Conservation (phyloP, 257 asterid species). For the Paraleonurus japonicus region DNA sequence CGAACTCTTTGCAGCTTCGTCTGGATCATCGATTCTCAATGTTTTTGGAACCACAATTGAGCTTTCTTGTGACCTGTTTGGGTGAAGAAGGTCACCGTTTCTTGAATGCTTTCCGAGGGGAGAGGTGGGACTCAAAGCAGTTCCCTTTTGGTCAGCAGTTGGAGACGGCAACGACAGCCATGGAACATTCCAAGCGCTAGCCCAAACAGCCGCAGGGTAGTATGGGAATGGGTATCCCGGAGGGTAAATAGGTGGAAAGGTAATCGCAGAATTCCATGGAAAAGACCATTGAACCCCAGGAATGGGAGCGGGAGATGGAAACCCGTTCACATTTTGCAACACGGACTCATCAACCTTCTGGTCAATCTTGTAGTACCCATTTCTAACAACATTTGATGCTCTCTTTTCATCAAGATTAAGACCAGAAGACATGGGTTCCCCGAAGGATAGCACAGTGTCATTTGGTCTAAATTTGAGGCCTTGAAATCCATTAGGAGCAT, state of each 20-base stretch:
- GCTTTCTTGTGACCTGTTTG: slow-evolving; percentile 33
- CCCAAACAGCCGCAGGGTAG: slow-evolving; percentile 67
- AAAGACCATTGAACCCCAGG: slow-evolving; percentile 63
- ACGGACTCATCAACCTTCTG: background rate
- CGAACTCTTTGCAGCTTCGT: slow-evolving; percentile 90
- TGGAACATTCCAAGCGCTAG: slow-evolving; percentile 65
- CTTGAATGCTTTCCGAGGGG: slow-evolving; percentile 76
- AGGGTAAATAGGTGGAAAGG: slow-evolving; percentile 57
- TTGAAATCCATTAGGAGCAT: slow-evolving; percentile 44
- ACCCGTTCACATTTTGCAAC: slow-evolving; percentile 37
- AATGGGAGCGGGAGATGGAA: slow-evolving; percentile 58
- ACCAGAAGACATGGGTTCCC: slow-evolving; percentile 60
- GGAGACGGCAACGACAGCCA: slow-evolving; percentile 50
- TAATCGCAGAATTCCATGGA: slow-evolving; percentile 47
- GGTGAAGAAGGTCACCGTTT: slow-evolving; percentile 46
- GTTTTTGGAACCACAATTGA: slow-evolving; percentile 71
- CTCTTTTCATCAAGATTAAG: slow-evolving; percentile 48
- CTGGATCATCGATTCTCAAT: slow-evolving; percentile 81
- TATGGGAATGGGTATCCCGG: slow-evolving; percentile 58
- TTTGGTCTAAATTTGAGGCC: slow-evolving; percentile 43
- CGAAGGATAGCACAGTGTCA: slow-evolving; percentile 75
- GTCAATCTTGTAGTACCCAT: background rate
- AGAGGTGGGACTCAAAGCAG: slow-evolving; percentile 36
- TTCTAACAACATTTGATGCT: slow-evolving; percentile 15
- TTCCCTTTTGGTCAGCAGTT: slow-evolving; percentile 29